Conservation (phyloP, 2,329 filamentous ascomycete species). For the Fusarium devonianum region DNA sequence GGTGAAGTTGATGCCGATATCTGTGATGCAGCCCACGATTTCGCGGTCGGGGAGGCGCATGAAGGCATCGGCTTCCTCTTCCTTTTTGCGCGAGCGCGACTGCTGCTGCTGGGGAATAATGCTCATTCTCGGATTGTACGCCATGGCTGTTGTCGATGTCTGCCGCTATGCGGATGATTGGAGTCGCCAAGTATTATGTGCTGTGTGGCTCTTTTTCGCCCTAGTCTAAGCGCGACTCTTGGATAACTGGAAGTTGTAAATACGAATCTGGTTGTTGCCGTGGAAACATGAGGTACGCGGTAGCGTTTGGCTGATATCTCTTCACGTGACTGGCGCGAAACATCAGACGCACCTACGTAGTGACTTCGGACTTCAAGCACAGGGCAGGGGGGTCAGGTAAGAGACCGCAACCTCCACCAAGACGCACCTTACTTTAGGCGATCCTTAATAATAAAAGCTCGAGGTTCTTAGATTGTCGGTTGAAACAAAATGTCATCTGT, state of each 20-base stretch:
- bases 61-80: slow-evolving; percentile 66
- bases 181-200: slow-evolving; percentile 4
- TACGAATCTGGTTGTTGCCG: slow-evolving; percentile 34
- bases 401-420: too few species aligned
- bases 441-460: too few species aligned
- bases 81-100: slow-evolving; percentile 63
- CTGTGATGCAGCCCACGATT: slow-evolving; percentile 95
- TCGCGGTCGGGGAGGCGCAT: slow-evolving; percentile 73
- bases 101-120: slow-evolving; percentile 63
- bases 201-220: slow-evolving; percentile 6
- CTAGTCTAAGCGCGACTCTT: slow-evolving; percentile 17
- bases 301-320: background rate
- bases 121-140: slow-evolving; percentile 67
- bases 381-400: too few species aligned
- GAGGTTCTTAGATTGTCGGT: too few species aligned
- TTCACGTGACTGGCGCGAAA: slow-evolving; percentile 38
- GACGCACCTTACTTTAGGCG: too few species aligned
- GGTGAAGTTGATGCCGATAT: slow-evolving; percentile 91
- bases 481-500: too few species aligned
- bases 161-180: background rate
- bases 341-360: too few species aligned
- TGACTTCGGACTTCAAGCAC: too few species aligned
- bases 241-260: slow-evolving; percentile 31
- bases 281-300: slow-evolving; percentile 40
- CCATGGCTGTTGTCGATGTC: slow-evolving; percentile 53